A percentile compares a stretch with the other conserved stretches of the same genome.
phyloP scores from a whole-genome alignment of 2,329 filamentous ascomycete genomes.

The Ascochyta clinopodiicola region DNA sequence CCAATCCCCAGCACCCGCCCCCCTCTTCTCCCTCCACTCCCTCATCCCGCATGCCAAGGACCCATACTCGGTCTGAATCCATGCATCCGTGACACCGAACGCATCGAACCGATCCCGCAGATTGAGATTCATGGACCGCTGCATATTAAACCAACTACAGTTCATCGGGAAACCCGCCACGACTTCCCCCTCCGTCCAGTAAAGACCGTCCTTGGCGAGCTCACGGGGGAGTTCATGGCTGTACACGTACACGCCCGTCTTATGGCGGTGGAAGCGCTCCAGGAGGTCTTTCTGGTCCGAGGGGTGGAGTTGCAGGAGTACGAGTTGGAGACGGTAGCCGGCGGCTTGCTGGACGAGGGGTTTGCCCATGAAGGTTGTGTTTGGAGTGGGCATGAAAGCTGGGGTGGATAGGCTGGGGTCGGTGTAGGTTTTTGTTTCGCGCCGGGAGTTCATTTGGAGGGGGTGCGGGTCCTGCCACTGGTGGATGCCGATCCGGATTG shows the following conservation, averaged over 20 bases:
- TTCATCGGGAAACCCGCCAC: constrained; percentile 3
- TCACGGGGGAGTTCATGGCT: background rate
- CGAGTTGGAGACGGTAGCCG: constrained; percentile 11
- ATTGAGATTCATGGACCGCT: constrained; percentile 13
- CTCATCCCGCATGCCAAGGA: constrained; percentile 2
- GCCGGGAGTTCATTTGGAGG: constrained; percentile 10
- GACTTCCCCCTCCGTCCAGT: constrained; percentile 2
- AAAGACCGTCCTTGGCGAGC: constrained; percentile 1
- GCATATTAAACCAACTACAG: constrained; percentile 18
- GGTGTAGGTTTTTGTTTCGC: background rate
- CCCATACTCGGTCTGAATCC: constrained; percentile 14
- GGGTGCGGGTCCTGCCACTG: constrained; percentile 14
- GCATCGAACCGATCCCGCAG: constrained; percentile 10
- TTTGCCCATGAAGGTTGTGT: constrained; percentile 10
- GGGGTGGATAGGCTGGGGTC: background rate
- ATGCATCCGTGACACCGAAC: constrained; percentile 13
- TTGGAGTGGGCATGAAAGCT: constrained; percentile 8
- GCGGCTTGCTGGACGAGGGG: constrained; percentile 6
- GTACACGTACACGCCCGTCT: constrained; percentile 10
- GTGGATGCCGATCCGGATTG: constrained; percentile 11
- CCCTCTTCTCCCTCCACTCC: constrained; percentile 12
- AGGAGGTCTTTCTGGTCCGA: constrained; percentile 6
- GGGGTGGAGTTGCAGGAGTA: constrained; percentile 6
- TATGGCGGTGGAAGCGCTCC: constrained; percentile 15
- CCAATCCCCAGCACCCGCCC: background rate